Evolutionary conservation across 495 filamentous ascomycete genomes (phyloP).

Genomic region (Daldinia caldariorum): DNA sequence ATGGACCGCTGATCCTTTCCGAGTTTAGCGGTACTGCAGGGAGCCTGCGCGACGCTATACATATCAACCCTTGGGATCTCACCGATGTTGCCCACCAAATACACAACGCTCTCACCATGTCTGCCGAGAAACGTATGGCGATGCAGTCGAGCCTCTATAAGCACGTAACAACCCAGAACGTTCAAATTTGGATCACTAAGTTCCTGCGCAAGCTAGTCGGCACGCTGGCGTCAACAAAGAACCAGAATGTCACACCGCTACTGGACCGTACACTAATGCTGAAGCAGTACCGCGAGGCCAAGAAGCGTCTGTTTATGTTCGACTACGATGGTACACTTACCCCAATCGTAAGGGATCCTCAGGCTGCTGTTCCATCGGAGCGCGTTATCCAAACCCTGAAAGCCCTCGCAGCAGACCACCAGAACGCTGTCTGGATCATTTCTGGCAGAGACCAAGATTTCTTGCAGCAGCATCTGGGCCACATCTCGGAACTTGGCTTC

Average conservation of each 20-base stretch:
- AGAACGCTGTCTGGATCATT: constrained; percentile 97
- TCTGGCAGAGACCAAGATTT: constrained; percentile 92
- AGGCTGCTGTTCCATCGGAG: constrained; percentile 85
- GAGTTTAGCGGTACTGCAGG: constrained; percentile 96
- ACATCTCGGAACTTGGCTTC: constrained; percentile 84
- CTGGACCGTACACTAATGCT: constrained; percentile 77
- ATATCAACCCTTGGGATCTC: constrained; percentile 95
- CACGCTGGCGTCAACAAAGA: constrained; percentile 79
- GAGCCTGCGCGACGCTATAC: constrained; percentile 82
- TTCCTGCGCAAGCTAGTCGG: constrained; percentile 79
- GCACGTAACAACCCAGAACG: constrained; percentile 83
- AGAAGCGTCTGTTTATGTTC: constrained; percentile 90
- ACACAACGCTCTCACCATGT: constrained; percentile 79
- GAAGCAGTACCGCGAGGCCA: constrained; percentile 73
- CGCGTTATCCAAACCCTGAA: constrained; percentile 81
- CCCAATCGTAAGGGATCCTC: constrained; percentile 89
- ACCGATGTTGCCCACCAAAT: constrained; percentile 82
- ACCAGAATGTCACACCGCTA: constrained; percentile 78
- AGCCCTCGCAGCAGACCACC: constrained; percentile 77
- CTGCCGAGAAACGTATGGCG: constrained; percentile 64
- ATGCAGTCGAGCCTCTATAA: constrained; percentile 74
- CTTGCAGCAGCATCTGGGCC: constrained; percentile 84
- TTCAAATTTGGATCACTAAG: constrained; percentile 81
- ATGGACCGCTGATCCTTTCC: constrained; percentile 88
- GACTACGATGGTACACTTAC: constrained; percentile 99